Evolutionary conservation across 805 yeast genomes (phyloP).

Genomic region (Suhomyces kilbournensis): DNA sequence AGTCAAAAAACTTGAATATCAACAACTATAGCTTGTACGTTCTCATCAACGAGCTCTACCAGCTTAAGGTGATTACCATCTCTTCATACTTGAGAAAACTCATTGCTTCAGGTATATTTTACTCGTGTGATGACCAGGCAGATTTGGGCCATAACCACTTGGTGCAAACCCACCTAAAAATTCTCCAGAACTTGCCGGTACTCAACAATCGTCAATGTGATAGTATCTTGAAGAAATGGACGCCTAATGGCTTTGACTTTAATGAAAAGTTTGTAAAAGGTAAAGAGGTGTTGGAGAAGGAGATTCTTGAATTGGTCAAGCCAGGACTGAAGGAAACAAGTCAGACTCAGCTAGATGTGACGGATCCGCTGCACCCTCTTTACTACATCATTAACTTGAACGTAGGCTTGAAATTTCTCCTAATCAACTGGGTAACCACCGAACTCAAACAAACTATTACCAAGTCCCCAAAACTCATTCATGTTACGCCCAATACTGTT

Average conservation of each 20-base stretch:
- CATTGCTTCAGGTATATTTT: conserved; percentile 83
- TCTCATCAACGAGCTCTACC: conserved; percentile 52
- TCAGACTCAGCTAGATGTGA: background rate
- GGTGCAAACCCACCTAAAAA: conserved; percentile 46
- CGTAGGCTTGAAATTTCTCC: conserved; percentile 43
- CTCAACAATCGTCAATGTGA: conserved; percentile 53
- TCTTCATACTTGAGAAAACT: conserved; percentile 73
- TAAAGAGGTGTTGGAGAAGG: conserved; percentile 28
- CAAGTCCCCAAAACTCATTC: conserved; percentile 34
- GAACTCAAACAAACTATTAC: conserved; percentile 36
- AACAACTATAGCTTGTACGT: conserved; percentile 32
- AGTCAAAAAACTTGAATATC: conserved; percentile 15
- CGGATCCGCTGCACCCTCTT: background rate
- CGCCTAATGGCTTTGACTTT: conserved; percentile 27
- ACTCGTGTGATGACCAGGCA: conserved; percentile 28
- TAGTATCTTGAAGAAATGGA: conserved; percentile 52
- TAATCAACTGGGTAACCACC: conserved; percentile 48
- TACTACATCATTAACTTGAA: conserved; percentile 19
- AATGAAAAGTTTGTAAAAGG: conserved; percentile 39
- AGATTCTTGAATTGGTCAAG: conserved; percentile 19
- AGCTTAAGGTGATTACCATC: conserved; percentile 49
- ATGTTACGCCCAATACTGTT: conserved; percentile 29
- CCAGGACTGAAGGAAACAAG: background rate
- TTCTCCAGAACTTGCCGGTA: conserved; percentile 59
- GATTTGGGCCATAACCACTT: conserved; percentile 20